Evolutionary conservation across 768 basidiomycete species (phyloP), one percentile per base, ranked within the genome.

Genomic region (Lactifluus volemus): DNA sequence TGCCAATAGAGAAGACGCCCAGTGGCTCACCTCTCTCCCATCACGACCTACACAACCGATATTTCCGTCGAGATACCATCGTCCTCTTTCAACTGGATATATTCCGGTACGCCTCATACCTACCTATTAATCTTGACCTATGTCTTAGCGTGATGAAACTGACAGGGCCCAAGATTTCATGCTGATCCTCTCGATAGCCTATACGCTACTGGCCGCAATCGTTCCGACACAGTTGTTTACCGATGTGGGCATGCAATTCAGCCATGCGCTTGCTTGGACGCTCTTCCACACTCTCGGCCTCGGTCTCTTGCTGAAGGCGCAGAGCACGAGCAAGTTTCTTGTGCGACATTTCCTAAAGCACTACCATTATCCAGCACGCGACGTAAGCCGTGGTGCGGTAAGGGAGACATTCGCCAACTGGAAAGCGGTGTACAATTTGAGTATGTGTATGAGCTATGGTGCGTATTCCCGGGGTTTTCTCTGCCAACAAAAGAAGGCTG

Each of bases 401-500:
- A 79, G 85, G 42, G 97, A 99, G 70, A 92, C 96, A 0, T 99
- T 98, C 67, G 79, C 82, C 30, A 98, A 97, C 72, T 99, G 95
- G 94, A 98, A 98, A 73, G 79, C 79, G 5, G 79, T 92, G 30
- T 98, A 95, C 71, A 98, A 98, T 72, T 72, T 93, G 72, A 93
- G 89, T 72, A 78, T 95, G 79, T 87, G 85, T 72, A 97, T 98
- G 94, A 95, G 89, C 4, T 98, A 95, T 71, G 85, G 94, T 95
- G 60, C 19, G 79, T 73, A 8, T 19, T 38, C 15, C 8, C 7
- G 25, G 25, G 25, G 29, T 34, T 44, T 25, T 17, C 41, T 32
- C n/a, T 44, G 50, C 2, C 52, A 1, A 53, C 7, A 7, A 44
- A 17, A 17, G 15, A n/a, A 25, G 30, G 21, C 56, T 58, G 55